phyloP scores from a whole-genome alignment of 2,329 filamentous ascomycete genomes.

The Colletotrichum sp. region DNA sequence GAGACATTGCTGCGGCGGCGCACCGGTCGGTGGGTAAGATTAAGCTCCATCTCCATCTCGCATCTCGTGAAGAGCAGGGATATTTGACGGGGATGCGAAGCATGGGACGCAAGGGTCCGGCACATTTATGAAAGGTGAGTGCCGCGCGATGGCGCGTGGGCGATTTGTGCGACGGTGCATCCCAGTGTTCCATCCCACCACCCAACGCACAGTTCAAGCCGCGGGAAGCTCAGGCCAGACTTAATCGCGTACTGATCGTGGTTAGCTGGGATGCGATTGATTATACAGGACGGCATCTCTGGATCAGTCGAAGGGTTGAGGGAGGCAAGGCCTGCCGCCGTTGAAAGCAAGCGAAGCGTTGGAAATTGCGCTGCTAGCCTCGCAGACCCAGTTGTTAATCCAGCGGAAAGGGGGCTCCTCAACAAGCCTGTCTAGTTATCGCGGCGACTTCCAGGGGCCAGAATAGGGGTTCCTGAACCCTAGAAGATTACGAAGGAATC shows the following conservation, averaged over 20 bases:
- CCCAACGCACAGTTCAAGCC: background rate
- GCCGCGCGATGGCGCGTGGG: slow-evolving; percentile 9
- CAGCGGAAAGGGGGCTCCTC: slow-evolving; percentile 2
- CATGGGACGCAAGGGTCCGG: slow-evolving; percentile 10
- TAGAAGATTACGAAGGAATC: background rate
- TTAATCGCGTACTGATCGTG: background rate
- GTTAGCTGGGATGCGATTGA: background rate
- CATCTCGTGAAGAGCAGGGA: slow-evolving; percentile 14
- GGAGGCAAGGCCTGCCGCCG: background rate
- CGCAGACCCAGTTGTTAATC: background rate
- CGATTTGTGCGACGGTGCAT: slow-evolving; percentile 9
- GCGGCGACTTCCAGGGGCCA: background rate
- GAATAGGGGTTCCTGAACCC: slow-evolving; percentile 18
- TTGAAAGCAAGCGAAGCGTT: background rate
- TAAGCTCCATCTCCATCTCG: slow-evolving; percentile 22
- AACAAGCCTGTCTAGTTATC: background rate
- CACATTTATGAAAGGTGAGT: slow-evolving; percentile 3
- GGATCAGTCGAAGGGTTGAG: background rate
- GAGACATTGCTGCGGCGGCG: slow-evolving; percentile 13
- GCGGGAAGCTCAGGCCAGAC: slow-evolving; percentile 12
- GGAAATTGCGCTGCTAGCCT: slow-evolving; percentile 4
- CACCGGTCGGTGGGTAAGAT: slow-evolving; percentile 22
- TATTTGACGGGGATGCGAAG: slow-evolving; percentile 13
- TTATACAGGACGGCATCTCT: background rate
- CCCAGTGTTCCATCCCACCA: background rate